phyloP scores from a whole-genome alignment of 305 asterid species.

The Salvia sclarea region DNA sequence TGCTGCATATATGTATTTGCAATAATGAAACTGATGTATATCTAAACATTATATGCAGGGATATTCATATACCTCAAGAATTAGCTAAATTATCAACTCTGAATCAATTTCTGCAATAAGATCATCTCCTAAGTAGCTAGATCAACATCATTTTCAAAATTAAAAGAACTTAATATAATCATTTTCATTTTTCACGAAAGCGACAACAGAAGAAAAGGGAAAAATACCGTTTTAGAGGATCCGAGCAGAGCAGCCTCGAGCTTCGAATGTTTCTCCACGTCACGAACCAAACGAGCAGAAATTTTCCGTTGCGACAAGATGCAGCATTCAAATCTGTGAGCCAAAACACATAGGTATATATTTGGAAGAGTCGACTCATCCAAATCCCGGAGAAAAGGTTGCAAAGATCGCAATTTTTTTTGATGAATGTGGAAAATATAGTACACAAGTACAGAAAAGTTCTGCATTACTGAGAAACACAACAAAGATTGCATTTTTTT shows the following conservation, averaged over 20 bases:
- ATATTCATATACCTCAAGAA: not conserved
- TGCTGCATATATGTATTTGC: not conserved
- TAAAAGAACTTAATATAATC: not conserved
- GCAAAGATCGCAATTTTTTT: too few relatives aligned
- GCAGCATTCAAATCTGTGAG: slow-evolving; percentile 6
- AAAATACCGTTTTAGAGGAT: not conserved
- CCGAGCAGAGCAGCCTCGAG: not conserved
- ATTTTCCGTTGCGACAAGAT: not conserved
- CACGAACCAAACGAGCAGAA: slow-evolving; percentile 1
- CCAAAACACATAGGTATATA: not conserved
- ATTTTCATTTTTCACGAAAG: not conserved
- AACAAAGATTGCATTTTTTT: not conserved
- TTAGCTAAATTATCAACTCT: not conserved
- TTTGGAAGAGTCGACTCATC: not conserved
- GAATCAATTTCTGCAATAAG: not conserved
- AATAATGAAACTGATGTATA: not conserved
- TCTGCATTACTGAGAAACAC: slow-evolving; percentile 9
- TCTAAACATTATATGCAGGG: not conserved
- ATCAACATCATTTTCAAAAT: too few relatives aligned
- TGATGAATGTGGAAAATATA: not conserved
- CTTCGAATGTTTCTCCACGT: not conserved
- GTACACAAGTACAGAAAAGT: not conserved
- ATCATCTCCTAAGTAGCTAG: not conserved
- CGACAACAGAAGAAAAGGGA: not conserved
- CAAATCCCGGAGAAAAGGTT: too few relatives aligned